Evolutionary conservation across 306 rosid genomes (phyloP).

Genomic region (Vicia villosa): DNA sequence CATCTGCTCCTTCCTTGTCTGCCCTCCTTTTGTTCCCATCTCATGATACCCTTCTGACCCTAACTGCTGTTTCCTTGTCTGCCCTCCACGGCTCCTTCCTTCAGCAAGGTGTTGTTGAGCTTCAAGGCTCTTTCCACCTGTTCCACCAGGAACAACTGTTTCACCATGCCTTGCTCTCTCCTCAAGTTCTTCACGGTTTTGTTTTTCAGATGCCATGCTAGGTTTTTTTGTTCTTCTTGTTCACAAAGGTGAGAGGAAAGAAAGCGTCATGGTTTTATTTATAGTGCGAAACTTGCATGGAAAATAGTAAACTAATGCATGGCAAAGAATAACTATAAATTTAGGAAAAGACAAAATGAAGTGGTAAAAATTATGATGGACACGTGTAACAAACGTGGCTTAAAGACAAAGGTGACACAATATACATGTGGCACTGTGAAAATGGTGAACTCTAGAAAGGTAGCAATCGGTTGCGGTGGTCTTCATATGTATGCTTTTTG

Average conservation of each 20-base stretch:
- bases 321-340: background rate
- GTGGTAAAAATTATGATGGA: background rate
- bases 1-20: slow-evolving; percentile 62
- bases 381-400: slow-evolving; percentile 35
- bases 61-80: slow-evolving; percentile 63
- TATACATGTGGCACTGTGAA: slow-evolving; percentile 19
- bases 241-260: background rate
- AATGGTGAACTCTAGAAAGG: background rate
- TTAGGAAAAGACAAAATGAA: no score
- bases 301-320: slow-evolving; percentile 16
- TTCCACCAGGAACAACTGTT: slow-evolving; percentile 78
- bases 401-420: slow-evolving; percentile 21
- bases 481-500: no score
- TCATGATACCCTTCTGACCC: slow-evolving; percentile 67
- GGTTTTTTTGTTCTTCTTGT: background rate
- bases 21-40: slow-evolving; percentile 63
- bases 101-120: slow-evolving; percentile 83
- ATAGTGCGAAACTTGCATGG: slow-evolving; percentile 29
- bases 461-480: slow-evolving; percentile 23
- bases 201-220: slow-evolving; percentile 58
- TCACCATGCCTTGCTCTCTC: slow-evolving; percentile 67
- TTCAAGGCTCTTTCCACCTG: slow-evolving; percentile 77
- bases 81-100: slow-evolving; percentile 79
- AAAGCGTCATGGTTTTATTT: slow-evolving; percentile 25
- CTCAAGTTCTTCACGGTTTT: slow-evolving; percentile 54